A percentile compares a stretch with the other conserved stretches of the same genome.
phyloP scores from a whole-genome alignment of 176 grass and related monocot species.

The Typha latifolia region DNA sequence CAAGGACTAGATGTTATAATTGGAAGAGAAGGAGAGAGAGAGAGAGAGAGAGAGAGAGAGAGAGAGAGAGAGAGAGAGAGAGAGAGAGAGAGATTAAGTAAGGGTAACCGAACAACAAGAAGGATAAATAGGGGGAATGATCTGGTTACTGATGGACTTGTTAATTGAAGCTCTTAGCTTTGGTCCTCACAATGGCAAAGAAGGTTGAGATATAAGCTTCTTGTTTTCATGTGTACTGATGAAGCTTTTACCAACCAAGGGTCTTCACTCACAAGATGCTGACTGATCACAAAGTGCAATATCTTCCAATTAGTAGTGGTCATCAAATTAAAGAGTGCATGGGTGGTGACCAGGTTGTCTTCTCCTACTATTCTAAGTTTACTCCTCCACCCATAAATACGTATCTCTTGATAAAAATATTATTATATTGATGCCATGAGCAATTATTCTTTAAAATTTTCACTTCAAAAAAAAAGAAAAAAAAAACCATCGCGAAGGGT shows the following conservation, averaged over 20 bases:
- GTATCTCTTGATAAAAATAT: neutral
- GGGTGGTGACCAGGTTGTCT: too few species aligned
- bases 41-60: neutral
- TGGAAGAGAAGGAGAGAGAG: neutral
- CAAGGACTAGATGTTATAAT: too few species aligned
- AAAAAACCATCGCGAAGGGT: neutral
- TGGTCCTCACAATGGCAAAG: neutral
- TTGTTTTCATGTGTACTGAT: constrained; percentile 18
- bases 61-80: constrained; percentile 5
- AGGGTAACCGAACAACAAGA: neutral
- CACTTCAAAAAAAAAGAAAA: too few species aligned
- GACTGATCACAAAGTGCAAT: neutral
- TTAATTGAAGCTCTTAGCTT: neutral
- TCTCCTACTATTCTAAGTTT: neutral
- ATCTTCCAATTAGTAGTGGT: too few species aligned
- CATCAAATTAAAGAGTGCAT: too few species aligned
- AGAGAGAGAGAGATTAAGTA: neutral
- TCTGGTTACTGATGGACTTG: neutral
- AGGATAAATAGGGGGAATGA: neutral
- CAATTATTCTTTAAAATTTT: too few species aligned
- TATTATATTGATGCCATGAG: too few species aligned
- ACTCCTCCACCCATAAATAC: neutral
- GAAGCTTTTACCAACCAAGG: constrained; percentile 67
- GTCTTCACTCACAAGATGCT: constrained; percentile 42
- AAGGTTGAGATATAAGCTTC: neutral